phyloP scores from a whole-genome alignment of 345 rosid genomes.

The Melaleuca alternifolia region DNA sequence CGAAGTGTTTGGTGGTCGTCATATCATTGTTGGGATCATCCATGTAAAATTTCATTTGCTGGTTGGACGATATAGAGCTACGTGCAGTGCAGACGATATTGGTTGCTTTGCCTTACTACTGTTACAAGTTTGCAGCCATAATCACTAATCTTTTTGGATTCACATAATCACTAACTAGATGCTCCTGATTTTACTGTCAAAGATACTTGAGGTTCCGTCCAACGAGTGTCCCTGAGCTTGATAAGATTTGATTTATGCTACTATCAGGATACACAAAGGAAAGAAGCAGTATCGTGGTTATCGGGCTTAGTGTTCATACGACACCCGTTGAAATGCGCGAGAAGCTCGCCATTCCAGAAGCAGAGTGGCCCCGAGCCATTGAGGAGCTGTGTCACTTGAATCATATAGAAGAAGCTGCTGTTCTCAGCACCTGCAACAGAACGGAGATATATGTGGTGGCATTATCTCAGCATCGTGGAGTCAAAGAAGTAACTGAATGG shows the following conservation, averaged over 20 bases:
- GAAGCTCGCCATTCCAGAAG: conserved; percentile 74
- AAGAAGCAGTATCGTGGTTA: conserved; percentile 63
- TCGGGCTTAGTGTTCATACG: conserved; percentile 68
- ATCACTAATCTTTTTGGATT: not conserved
- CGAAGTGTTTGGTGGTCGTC: not conserved
- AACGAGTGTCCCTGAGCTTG: not conserved
- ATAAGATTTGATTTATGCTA: not conserved
- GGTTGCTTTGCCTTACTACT: not conserved
- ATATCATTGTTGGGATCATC: not conserved
- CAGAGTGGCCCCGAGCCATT: conserved; percentile 82
- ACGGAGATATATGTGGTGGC: conserved; percentile 75
- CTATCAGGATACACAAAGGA: conserved; percentile 60
- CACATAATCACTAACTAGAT: not conserved
- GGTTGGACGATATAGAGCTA: not conserved
- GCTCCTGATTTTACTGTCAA: not conserved
- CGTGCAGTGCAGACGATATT: not conserved
- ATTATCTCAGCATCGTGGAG: conserved; percentile 71
- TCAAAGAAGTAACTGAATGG: conserved; percentile 82
- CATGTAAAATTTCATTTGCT: not conserved
- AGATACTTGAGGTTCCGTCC: not conserved
- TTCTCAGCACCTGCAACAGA: conserved; percentile 76
- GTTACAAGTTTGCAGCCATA: not conserved
- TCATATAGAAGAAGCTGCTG: conserved; percentile 84
- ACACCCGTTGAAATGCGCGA: conserved; percentile 81
- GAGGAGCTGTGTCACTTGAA: conserved; percentile 74